A percentile compares a stretch with the other conserved stretches of the same genome.
Conservation (phyloP, 306 rosid species). For the Trifolium dubium region DNA sequence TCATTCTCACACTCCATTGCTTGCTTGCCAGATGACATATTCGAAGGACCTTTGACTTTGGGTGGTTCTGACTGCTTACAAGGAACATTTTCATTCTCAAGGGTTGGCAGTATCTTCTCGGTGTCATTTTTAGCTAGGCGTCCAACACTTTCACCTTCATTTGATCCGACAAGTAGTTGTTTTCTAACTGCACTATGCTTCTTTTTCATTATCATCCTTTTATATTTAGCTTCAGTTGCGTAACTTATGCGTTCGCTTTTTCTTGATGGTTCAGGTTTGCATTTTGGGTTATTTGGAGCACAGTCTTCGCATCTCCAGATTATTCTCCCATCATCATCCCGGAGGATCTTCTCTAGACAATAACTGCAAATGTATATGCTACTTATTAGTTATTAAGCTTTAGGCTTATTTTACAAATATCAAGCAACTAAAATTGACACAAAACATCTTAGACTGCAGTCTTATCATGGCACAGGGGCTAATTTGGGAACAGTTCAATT, state of each 20-base stretch:
- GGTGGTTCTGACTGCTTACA: neutral
- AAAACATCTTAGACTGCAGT: slow-evolving; percentile 2
- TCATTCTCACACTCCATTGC: neutral
- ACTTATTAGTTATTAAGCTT: neutral
- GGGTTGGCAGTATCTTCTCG: slow-evolving; percentile 5
- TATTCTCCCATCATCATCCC: slow-evolving; percentile 34
- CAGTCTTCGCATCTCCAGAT: slow-evolving; percentile 48
- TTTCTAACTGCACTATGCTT: slow-evolving; percentile 2
- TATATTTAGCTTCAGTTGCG: slow-evolving; percentile 35
- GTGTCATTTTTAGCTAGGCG: neutral
- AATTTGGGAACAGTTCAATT: slow-evolving; percentile 2
- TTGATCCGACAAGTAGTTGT: slow-evolving; percentile 7
- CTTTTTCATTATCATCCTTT: slow-evolving; percentile 32
- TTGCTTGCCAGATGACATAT: neutral
- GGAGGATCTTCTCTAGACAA: slow-evolving; percentile 31
- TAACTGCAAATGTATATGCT: slow-evolving; percentile 37
- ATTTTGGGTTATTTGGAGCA: slow-evolving; percentile 29
- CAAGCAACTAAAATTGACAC: neutral
- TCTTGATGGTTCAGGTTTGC: slow-evolving; percentile 11
- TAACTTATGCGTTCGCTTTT: slow-evolving; percentile 44
- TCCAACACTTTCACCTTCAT: slow-evolving; percentile 17
- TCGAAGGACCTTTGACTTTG: neutral
- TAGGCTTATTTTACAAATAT: slow-evolving; percentile 9
- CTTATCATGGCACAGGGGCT: neutral
- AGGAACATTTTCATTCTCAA: neutral